Evolutionary conservation across 768 basidiomycete genomes (phyloP).

Genomic region (Aureoboletus auriporus): DNA sequence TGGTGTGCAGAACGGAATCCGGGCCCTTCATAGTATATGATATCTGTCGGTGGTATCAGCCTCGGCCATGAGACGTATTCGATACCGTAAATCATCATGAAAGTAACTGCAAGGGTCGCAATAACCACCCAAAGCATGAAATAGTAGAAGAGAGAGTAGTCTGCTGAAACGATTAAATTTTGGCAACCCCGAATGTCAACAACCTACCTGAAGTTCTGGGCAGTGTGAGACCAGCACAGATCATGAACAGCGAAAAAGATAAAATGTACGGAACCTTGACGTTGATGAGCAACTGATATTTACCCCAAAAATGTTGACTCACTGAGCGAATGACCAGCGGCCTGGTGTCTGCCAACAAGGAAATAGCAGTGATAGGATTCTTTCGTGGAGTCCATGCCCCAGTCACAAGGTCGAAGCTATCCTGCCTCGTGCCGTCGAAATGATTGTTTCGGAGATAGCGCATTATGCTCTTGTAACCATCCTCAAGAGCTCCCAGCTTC

Average conservation of each 20-base stretch:
- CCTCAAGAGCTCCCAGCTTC: constrained; percentile 71
- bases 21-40: constrained; percentile 85
- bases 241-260: constrained; percentile 82
- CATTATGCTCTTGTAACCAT: constrained; percentile 78
- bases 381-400: constrained; percentile 86
- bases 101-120: constrained; percentile 55
- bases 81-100: constrained; percentile 82
- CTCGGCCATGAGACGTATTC: constrained; percentile 96
- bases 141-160: constrained; percentile 83
- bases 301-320: constrained; percentile 26
- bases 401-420: constrained; percentile 92
- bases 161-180: constrained; percentile 35
- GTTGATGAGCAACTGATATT: constrained; percentile 2
- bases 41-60: constrained; percentile 71
- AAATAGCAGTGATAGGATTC: constrained; percentile 63
- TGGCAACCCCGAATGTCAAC: neutral
- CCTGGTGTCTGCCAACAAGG: constrained; percentile 71
- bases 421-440: constrained; percentile 90
- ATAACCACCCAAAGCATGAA: constrained; percentile 76
- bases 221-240: constrained; percentile 79
- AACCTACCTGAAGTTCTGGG: constrained; percentile 82
- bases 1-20: constrained; percentile 76
- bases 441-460: constrained; percentile 96
- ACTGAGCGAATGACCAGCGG: constrained; percentile 85
- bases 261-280: constrained; percentile 78